Conservation (phyloP, 495 filamentous ascomycete genomes). For the Aspergillus sclerotiicarbonarius region DNA sequence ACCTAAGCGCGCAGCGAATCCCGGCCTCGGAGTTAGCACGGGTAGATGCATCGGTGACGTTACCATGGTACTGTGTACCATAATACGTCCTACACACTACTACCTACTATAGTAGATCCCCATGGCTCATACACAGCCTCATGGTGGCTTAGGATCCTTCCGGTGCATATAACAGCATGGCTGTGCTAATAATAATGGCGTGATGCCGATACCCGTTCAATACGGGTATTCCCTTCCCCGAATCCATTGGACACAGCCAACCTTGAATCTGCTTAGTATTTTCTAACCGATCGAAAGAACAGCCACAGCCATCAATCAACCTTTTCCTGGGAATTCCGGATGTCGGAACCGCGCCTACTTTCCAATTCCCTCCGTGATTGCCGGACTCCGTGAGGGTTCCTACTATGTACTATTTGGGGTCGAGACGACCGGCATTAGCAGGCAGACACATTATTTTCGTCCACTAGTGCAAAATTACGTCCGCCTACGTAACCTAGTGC, state of each 20-base stretch:
- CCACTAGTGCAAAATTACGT: constrained; percentile 3
- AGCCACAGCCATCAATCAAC: not conserved
- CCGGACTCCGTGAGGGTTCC: not conserved
- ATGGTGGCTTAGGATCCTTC: not conserved
- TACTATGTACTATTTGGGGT: not conserved
- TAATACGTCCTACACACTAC: not conserved
- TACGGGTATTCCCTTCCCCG: not conserved
- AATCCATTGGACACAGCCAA: not conserved
- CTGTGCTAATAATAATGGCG: constrained; percentile 1
- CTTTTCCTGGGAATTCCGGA: not conserved
- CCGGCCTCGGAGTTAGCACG: not conserved
- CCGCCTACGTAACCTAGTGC: constrained; percentile 2
- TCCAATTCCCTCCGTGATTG: not conserved
- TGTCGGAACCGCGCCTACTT: not conserved
- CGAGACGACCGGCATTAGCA: not conserved
- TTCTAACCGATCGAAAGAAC: not conserved
- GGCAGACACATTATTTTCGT: constrained; percentile 2
- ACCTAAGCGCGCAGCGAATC: not conserved
- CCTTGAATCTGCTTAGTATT: not conserved
- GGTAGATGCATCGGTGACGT: not conserved
- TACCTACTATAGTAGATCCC: no score
- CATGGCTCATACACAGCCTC: constrained; percentile 4
- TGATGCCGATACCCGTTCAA: not conserved
- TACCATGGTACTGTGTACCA: not conserved
- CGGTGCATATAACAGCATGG: not conserved